phyloP scores from a whole-genome alignment of 1,284 basidiomycete species.

The Pseudozyma pruni region DNA sequence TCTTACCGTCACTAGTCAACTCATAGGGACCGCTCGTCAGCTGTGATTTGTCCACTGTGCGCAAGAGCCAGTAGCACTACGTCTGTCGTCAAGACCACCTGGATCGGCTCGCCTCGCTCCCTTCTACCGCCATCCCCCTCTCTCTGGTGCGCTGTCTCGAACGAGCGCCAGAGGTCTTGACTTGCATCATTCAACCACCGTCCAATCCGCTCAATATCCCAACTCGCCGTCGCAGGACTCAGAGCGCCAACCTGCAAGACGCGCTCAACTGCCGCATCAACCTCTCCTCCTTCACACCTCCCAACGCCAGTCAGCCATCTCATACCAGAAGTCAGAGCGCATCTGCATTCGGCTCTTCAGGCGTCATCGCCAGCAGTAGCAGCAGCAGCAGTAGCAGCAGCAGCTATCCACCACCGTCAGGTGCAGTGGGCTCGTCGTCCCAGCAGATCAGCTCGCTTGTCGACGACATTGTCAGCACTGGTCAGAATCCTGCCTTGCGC shows the following conservation, averaged over 20 bases:
- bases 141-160: conserved; percentile 36
- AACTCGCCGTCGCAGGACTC: conserved; percentile 48
- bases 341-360: not conserved
- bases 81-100: too few relatives aligned
- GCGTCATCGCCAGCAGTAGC: not conserved
- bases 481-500: conserved; percentile 41
- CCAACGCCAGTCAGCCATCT: conserved; percentile 1
- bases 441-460: conserved; percentile 9
- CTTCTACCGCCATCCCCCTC: not conserved
- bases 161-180: conserved; percentile 32
- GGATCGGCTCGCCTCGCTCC: not conserved
- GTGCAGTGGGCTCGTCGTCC: conserved; percentile 4
- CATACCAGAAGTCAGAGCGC: not conserved
- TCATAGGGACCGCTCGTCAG: too few relatives aligned
- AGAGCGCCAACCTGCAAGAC: conserved; percentile 54
- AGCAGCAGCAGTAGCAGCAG: conserved; percentile 16
- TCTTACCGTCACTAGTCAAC: not conserved
- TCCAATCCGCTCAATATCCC: conserved; percentile 49
- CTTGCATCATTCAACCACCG: conserved; percentile 41
- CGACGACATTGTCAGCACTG: conserved; percentile 39
- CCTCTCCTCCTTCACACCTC: conserved; percentile 27
- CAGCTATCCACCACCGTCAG: conserved; percentile 23
- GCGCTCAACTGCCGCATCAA: conserved; percentile 52
- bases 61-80: not conserved
- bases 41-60: too few relatives aligned